Conservation (phyloP, 2,329 filamentous ascomycete genomes). For the Fusarium guadeloupense region DNA sequence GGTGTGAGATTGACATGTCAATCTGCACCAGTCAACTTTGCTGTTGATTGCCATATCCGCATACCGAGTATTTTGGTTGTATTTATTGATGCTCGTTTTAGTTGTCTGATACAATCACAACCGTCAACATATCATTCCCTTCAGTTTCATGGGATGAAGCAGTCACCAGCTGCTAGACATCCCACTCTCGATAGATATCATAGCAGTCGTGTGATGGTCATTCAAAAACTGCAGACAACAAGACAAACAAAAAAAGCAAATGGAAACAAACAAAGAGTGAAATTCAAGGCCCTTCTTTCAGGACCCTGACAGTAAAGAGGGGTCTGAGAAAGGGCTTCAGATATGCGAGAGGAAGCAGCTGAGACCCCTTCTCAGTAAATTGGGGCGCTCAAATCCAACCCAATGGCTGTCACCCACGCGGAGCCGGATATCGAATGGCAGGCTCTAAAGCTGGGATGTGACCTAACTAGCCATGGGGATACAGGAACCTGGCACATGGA, state of each 20-base stretch:
- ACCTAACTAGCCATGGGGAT: not conserved
- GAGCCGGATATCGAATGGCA: slow-evolving; percentile 1
- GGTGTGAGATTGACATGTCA: too few species aligned
- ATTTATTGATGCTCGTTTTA: too few species aligned
- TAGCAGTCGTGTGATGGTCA: not conserved
- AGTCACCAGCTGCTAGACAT: not conserved
- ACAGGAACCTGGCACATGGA: slow-evolving; percentile 5
- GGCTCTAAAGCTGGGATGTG: slow-evolving; percentile 4
- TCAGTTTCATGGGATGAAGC: not conserved
- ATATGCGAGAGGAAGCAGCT: not conserved
- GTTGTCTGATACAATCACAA: too few species aligned
- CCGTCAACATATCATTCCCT: too few species aligned
- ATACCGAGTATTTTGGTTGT: too few species aligned
- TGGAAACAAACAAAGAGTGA: not conserved
- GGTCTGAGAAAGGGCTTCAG: not conserved
- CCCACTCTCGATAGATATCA: not conserved
- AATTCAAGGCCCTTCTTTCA: not conserved
- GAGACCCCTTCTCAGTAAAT: not conserved
- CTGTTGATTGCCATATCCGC: too few species aligned
- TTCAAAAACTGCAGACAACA: not conserved
- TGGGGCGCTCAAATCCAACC: not conserved
- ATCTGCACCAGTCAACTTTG: too few species aligned
- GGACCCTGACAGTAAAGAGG: not conserved
- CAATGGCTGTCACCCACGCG: not conserved
- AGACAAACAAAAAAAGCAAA: not conserved